Conservation (phyloP, 192 early-diverging fungal genomes). For the Dimargaris xerosporica region DNA sequence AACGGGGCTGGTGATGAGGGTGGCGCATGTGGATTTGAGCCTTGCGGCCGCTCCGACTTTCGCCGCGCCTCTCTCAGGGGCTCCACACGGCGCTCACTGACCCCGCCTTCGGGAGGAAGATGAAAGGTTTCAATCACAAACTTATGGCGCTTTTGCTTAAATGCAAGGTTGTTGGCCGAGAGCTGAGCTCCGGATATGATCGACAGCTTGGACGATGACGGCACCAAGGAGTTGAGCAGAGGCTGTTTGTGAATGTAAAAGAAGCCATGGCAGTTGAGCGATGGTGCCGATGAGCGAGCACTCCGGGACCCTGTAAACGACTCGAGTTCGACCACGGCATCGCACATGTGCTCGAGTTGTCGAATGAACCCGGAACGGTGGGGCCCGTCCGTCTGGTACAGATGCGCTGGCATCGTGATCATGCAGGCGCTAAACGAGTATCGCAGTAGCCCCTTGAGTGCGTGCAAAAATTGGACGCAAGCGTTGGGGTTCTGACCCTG, state of each 20-base stretch:
- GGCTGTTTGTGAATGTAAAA: conserved; percentile 75
- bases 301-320: conserved; percentile 65
- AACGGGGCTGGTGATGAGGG: too few relatives aligned
- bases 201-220: conserved; percentile 52
- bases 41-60: too few relatives aligned
- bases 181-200: conserved; percentile 21
- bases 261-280: conserved; percentile 73
- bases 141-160: conserved; percentile 74
- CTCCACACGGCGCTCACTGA: conserved; percentile 38
- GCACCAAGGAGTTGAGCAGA: conserved; percentile 54
- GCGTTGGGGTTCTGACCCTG: conserved; percentile 32
- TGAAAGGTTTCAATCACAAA: conserved; percentile 88
- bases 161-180: conserved; percentile 59
- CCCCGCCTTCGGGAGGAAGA: conserved; percentile 87
- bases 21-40: too few relatives aligned
- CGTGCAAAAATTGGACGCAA: conserved; percentile 48
- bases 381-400: conserved; percentile 36
- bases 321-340: conserved; percentile 78
- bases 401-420: conserved; percentile 63
- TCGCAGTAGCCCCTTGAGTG: conserved; percentile 59
- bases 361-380: conserved; percentile 31
- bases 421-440: conserved; percentile 60
- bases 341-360: conserved; percentile 62
- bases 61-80: background rate
- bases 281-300: conserved; percentile 35